Evolutionary conservation across 257 asterid genomes (phyloP).

Genomic region (Osmanthus fragrans): DNA sequence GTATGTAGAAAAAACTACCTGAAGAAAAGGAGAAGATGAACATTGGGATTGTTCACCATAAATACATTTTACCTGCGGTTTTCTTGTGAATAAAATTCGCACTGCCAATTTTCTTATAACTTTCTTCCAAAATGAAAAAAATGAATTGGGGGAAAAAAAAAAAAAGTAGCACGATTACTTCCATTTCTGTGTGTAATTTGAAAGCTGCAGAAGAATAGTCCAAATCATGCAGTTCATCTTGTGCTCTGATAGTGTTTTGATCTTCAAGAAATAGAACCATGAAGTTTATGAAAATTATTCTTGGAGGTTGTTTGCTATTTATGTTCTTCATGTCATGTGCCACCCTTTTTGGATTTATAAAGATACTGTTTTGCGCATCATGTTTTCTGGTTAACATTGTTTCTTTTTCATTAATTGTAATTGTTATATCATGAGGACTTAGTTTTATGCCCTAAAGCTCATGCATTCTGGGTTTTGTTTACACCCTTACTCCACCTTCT

Average conservation of each 20-base stretch:
- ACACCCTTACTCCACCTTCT: not conserved
- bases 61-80: not conserved
- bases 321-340: not conserved
- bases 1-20: not conserved
- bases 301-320: not conserved
- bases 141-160: not conserved
- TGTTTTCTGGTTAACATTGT: not conserved
- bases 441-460: not conserved
- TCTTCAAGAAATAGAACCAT: not conserved
- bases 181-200: not conserved
- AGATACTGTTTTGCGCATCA: not conserved
- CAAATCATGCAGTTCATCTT: not conserved
- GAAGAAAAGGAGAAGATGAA: not conserved
- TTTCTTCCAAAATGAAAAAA: not conserved
- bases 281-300: not conserved
- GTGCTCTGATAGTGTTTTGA: not conserved
- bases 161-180: not conserved
- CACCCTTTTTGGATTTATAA: not conserved
- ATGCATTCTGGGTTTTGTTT: not conserved
- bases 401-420: not conserved
- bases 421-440: not conserved
- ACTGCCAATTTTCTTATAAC: not conserved
- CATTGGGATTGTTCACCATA: not conserved
- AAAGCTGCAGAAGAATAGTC: not conserved
- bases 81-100: not conserved